phyloP scores from a whole-genome alignment of 2,329 filamentous ascomycete species.

The Gyromitra esculenta region DNA sequence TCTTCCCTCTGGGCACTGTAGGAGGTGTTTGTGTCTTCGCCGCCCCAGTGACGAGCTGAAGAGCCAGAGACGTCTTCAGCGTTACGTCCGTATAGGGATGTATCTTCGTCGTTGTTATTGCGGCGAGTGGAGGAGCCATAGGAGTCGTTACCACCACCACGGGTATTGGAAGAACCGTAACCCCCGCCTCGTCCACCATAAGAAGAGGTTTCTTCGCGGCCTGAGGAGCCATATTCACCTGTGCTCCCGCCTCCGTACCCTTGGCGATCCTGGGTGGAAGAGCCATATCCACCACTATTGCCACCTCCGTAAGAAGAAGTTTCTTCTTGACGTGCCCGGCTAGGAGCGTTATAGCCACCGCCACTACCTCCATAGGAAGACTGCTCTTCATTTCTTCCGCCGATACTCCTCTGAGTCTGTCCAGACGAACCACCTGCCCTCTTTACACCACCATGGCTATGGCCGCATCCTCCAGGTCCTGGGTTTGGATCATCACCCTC shows the following conservation, averaged over 20 bases:
- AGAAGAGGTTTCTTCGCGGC: slow-evolving; percentile 29
- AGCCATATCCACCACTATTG: not conserved
- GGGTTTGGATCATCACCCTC: slow-evolving; percentile 62
- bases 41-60: slow-evolving; percentile 35
- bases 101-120: slow-evolving; percentile 9
- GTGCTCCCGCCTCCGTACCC: slow-evolving; percentile 10
- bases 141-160: not conserved
- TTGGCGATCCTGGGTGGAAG: slow-evolving; percentile 3
- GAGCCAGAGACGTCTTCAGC: slow-evolving; percentile 36
- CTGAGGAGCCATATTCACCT: slow-evolving; percentile 13
- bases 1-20: slow-evolving; percentile 11
- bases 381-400: slow-evolving; percentile 12
- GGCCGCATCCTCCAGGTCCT: slow-evolving; percentile 59
- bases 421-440: slow-evolving; percentile 4
- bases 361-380: not conserved
- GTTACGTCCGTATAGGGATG: slow-evolving; percentile 3
- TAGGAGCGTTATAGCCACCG: slow-evolving; percentile 30
- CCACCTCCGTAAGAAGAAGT: not conserved
- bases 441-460: slow-evolving; percentile 57
- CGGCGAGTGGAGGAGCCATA: slow-evolving; percentile 5
- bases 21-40: slow-evolving; percentile 30
- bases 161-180: slow-evolving; percentile 10
- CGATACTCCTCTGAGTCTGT: slow-evolving; percentile 9
- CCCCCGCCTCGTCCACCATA: slow-evolving; percentile 16
- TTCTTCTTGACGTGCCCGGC: slow-evolving; percentile 14